Conservation (phyloP, 2,329 filamentous ascomycete species). For the Apiospora marii region DNA sequence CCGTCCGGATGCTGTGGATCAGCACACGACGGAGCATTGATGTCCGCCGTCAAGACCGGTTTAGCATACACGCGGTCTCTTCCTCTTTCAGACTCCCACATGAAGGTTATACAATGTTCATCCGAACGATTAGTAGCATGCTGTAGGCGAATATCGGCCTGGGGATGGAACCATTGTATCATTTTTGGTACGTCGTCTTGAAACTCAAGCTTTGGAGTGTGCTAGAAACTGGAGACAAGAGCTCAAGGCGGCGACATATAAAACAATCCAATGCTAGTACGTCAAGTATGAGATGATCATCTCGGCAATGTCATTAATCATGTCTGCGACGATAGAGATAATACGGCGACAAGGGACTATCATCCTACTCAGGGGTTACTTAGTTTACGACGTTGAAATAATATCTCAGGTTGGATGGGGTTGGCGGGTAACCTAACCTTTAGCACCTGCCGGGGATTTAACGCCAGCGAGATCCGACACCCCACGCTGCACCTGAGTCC, state of each 20-base stretch:
- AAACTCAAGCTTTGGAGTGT: not conserved
- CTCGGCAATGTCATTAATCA: not conserved
- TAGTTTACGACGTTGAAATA: not conserved
- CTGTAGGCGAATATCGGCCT: not conserved
- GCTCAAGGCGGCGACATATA: not conserved
- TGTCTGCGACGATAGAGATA: not conserved
- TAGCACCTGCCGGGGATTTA: not conserved
- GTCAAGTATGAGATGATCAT: not conserved
- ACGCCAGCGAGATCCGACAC: conserved; percentile 3
- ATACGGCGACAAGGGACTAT: not conserved
- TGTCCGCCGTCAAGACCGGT: not conserved
- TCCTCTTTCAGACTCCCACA: not conserved
- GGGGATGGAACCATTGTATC: not conserved
- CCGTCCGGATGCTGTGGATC: not conserved
- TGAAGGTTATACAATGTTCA: no score
- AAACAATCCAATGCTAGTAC: no score
- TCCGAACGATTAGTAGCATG: not conserved
- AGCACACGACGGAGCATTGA: conserved; percentile 4
- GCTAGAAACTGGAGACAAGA: no score
- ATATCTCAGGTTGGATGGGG: not conserved
- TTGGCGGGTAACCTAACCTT: not conserved
- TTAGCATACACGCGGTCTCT: not conserved
- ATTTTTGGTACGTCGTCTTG: not conserved
- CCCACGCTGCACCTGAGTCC: not conserved
- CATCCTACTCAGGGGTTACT: not conserved